phyloP scores from a whole-genome alignment of 1,284 basidiomycete genomes.

The Ustilago hordei region DNA sequence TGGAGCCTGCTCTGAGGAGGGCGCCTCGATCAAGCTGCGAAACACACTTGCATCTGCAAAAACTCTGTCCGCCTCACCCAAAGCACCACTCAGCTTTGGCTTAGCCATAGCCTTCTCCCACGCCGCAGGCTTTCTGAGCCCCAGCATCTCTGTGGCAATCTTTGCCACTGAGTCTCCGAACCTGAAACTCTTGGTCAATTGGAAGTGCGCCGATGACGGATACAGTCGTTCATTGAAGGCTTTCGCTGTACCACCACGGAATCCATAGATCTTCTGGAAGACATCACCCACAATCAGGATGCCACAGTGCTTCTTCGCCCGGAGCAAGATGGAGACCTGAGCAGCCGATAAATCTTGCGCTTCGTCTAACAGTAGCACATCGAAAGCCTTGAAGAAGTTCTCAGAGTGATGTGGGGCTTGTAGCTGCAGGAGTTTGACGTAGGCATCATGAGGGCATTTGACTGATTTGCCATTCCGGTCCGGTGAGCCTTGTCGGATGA shows the following conservation, averaged over 20 bases:
- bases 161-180: constrained; percentile 59
- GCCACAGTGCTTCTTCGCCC: constrained; percentile 56
- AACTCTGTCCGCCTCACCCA: constrained; percentile 40
- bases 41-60: constrained; percentile 43
- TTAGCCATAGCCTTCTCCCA: constrained; percentile 44
- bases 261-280: constrained; percentile 67
- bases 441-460: constrained; percentile 62
- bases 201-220: constrained; percentile 51
- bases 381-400: constrained; percentile 54
- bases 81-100: constrained; percentile 44
- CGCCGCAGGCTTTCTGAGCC: constrained; percentile 53
- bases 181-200: constrained; percentile 63
- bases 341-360: constrained; percentile 65
- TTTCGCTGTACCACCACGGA: constrained; percentile 60
- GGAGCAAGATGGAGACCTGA: constrained; percentile 57
- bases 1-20: constrained; percentile 1
- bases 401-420: constrained; percentile 43
- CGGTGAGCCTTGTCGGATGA: constrained; percentile 43
- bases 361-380: constrained; percentile 62
- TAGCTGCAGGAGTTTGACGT: constrained; percentile 64
- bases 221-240: constrained; percentile 62
- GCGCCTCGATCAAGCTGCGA: constrained; percentile 10
- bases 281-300: constrained; percentile 64
- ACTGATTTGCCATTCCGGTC: constrained; percentile 44
- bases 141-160: constrained; percentile 55